Percentiles rank a stretch among this genome's conserved stretches.
phyloP scores from a whole-genome alignment of 1,284 basidiomycete genomes.

The Ustilago vetiveriae region DNA sequence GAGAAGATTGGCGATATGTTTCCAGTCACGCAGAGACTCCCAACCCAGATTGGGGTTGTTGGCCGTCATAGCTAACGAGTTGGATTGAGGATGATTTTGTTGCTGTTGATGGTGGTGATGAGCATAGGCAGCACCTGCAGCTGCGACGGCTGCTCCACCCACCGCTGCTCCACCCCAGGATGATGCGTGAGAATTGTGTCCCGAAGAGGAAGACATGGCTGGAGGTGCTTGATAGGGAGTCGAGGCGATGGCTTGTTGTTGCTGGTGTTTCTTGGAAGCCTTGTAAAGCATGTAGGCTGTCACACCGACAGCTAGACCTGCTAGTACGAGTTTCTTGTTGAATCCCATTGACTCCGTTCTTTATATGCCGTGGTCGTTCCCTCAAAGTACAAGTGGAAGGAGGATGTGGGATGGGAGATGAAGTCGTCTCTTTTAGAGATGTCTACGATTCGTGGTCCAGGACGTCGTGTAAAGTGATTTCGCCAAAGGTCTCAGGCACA shows the following conservation, averaged over 20 bases:
- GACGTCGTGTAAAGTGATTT: not conserved
- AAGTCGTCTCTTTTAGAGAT: too few relatives aligned
- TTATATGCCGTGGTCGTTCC: too few relatives aligned
- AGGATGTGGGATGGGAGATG: too few relatives aligned
- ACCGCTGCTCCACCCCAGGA: constrained; percentile 28
- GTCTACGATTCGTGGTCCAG: not conserved
- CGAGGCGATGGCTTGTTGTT: constrained; percentile 6
- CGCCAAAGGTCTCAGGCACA: not conserved
- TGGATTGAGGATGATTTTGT: constrained; percentile 2
- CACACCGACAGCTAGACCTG: constrained; percentile 57
- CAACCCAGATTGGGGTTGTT: constrained; percentile 42
- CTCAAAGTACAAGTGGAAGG: too few relatives aligned
- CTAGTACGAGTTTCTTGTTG: constrained; percentile 58
- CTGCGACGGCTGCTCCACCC: constrained; percentile 42
- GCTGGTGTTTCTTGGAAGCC: constrained; percentile 54
- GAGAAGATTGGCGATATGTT: constrained; percentile 54
- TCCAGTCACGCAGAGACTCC: constrained; percentile 44
- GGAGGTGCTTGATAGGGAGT: not conserved
- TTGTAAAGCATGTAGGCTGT: constrained; percentile 54
- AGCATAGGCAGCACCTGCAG: constrained; percentile 32
- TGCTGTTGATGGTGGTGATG: constrained; percentile 37
- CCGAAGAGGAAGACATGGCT: constrained; percentile 12
- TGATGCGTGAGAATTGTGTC: constrained; percentile 20
- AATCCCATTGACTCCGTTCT: constrained; percentile 38
- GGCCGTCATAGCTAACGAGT: constrained; percentile 3